These are phyloP conservation scores for Monosporascus sp. DNA, from an alignment of 2,329 filamentous ascomycete genomes.

Conservation along the genomic window DNA sequence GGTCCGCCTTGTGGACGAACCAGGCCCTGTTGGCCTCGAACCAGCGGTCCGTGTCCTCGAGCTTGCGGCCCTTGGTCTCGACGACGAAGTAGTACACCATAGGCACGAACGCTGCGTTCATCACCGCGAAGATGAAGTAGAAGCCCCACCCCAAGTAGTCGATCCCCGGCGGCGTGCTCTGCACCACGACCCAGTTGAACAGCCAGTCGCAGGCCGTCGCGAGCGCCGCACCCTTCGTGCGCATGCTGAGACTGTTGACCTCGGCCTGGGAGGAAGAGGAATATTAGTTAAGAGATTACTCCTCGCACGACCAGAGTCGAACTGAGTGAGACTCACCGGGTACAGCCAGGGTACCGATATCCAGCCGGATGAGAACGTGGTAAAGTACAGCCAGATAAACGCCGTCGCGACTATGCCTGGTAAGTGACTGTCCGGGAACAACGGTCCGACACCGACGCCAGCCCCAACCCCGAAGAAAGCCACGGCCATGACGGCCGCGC, in stretches of 20 bases:
- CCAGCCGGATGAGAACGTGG: constrained; percentile 1
- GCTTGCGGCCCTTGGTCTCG: constrained; percentile 1
- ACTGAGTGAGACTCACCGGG: constrained; percentile 1
- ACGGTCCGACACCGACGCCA: neutral
- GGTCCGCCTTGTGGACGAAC: constrained; percentile 4
- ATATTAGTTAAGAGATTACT: neutral
- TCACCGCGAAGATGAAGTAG: constrained; percentile 33
- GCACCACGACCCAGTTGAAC: constrained; percentile 28
- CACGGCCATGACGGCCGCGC: neutral
- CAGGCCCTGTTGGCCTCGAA: constrained; percentile 3
- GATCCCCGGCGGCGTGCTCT: constrained; percentile 29
- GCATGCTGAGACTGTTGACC: constrained; percentile 31
- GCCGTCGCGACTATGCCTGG: neutral
- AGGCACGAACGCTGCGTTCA: neutral
- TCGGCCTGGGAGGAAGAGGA: constrained; percentile 21
- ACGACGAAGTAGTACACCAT: constrained; percentile 4
- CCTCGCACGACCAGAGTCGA: neutral
- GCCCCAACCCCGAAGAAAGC: neutral
- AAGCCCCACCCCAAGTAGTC: constrained; percentile 43
- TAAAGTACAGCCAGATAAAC: constrained; percentile 5
- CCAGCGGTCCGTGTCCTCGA: constrained; percentile 4
- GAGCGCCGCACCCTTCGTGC: constrained; percentile 27
- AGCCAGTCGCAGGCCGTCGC: constrained; percentile 32
- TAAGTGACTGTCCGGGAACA: neutral
- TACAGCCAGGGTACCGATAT: constrained; percentile 19